These are phyloP conservation scores for Casuarina equisetifolia DNA, from an alignment of 306 rosid genomes.

Conservation along the genomic window DNA sequence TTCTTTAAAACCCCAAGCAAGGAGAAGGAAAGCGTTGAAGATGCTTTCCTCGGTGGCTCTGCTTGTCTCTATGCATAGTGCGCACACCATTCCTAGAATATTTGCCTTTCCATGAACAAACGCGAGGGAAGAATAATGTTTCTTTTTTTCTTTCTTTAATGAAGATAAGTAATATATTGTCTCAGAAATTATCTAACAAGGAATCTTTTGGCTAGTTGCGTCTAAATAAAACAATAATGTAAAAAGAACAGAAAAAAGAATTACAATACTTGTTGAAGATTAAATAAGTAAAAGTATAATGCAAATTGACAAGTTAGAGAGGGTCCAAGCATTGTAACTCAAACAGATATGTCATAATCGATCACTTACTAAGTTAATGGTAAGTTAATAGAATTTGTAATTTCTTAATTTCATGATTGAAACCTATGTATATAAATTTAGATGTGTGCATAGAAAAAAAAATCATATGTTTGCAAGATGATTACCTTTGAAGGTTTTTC, in stretches of 20 bases:
- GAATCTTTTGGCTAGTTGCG: not conserved
- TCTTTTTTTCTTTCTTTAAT: not conserved
- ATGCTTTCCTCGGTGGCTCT: slow-evolving; percentile 19
- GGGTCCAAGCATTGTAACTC: not conserved
- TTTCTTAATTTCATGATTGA: too few relatives aligned
- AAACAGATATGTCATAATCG: too few relatives aligned
- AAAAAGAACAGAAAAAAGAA: not conserved
- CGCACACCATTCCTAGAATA: slow-evolving; percentile 24
- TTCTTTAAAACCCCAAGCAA: not conserved
- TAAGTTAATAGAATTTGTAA: too few relatives aligned
- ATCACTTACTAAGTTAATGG: too few relatives aligned
- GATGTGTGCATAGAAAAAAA: not conserved
- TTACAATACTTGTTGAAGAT: not conserved
- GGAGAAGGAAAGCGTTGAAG: slow-evolving; percentile 2
- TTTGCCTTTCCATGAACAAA: slow-evolving; percentile 10
- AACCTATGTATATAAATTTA: too few relatives aligned
- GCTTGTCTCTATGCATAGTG: slow-evolving; percentile 25
- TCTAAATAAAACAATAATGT: not conserved
- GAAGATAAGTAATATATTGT: not conserved
- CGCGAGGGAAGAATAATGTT: not conserved
- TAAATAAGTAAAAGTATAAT: not conserved
- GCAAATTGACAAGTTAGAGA: not conserved
- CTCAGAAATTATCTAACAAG: not conserved
- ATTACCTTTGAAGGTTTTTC: too few relatives aligned
- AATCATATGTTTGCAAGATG: not conserved